Conservation (phyloP, 495 filamentous ascomycete genomes). For the Xylaria castorea region DNA sequence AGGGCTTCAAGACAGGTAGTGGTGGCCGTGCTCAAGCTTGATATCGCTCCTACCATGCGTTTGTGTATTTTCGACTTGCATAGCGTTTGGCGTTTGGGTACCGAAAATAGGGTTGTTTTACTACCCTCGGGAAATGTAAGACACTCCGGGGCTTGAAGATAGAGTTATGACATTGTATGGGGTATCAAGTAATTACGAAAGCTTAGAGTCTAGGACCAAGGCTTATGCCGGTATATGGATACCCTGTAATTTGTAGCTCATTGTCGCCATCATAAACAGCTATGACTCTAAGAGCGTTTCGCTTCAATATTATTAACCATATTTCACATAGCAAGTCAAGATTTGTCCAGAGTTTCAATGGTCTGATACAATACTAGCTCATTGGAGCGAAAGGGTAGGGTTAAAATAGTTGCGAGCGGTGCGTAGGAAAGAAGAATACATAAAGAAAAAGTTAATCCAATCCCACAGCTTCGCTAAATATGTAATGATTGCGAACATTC, state of each 20-base stretch:
- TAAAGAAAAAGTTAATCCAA: background rate
- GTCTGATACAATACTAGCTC: background rate
- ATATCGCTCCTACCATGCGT: background rate
- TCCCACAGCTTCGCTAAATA: background rate
- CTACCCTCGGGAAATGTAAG: background rate
- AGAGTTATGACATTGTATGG: background rate
- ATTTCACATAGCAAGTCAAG: background rate
- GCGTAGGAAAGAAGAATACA: background rate
- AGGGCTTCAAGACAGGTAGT: slow-evolving; percentile 43
- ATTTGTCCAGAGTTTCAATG: background rate
- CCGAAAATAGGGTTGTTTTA: background rate
- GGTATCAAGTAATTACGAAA: background rate
- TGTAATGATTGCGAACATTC: background rate
- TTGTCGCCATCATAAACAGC: background rate
- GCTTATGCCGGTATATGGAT: background rate
- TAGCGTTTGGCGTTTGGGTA: slow-evolving; percentile 42
- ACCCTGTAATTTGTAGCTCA: background rate
- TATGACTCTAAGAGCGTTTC: background rate
- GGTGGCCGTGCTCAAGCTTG: slow-evolving; percentile 38
- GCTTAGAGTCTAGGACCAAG: background rate
- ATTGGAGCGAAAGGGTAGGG: background rate
- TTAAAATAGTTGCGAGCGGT: background rate
- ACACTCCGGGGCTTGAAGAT: background rate
- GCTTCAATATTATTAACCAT: background rate
- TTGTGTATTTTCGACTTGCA: slow-evolving; percentile 32